Evolutionary conservation across 441 rosid genomes (phyloP).

Genomic region (Monsonia emarginata): DNA sequence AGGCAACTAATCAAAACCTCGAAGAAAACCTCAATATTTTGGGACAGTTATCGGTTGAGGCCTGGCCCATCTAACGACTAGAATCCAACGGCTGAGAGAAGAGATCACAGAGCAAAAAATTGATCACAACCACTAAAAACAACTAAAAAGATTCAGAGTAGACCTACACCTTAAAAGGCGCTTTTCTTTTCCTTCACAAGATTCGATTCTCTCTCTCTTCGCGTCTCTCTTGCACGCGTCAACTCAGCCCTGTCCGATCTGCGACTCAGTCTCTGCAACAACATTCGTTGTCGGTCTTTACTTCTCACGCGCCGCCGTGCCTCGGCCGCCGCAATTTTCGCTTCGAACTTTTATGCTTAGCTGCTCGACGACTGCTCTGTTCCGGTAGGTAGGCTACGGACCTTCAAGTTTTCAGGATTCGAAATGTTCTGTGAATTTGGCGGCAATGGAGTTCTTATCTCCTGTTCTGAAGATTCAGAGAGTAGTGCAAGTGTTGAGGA

Average conservation of each 20-base stretch:
- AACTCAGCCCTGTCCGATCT: constrained; percentile 2
- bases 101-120: too few relatives aligned
- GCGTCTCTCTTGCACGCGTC: neutral
- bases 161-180: neutral
- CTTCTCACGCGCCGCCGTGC: neutral
- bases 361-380: neutral
- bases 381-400: neutral
- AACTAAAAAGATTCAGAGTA: neutral
- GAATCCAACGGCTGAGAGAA: neutral
- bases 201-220: neutral
- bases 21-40: neutral
- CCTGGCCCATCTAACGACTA: neutral
- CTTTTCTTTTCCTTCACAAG: neutral
- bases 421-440: neutral
- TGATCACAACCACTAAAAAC: neutral
- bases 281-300: neutral
- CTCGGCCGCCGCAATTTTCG: neutral
- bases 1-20: neutral
- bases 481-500: constrained; percentile 3
- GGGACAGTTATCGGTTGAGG: neutral
- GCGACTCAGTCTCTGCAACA: constrained; percentile 1
- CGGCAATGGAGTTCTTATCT: neutral
- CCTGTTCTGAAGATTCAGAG: neutral
- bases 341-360: neutral
- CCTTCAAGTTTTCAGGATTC: neutral